Evolutionary conservation across 345 rosid species (phyloP), one percentile per base, ranked within the genome.

Genomic region (Hibiscus tridactylites): DNA sequence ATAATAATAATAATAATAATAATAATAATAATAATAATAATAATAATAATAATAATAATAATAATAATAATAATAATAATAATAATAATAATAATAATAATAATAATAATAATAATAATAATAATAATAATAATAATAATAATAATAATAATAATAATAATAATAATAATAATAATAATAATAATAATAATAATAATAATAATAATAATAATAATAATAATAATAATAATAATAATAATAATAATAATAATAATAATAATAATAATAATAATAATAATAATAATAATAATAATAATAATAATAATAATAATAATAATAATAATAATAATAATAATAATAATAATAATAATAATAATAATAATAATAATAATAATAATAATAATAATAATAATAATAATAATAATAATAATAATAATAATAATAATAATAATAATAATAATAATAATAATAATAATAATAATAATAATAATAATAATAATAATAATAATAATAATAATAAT

Each of bases 111-210:
- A 79, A 33, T 21, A 21, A 21, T 21, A 21, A 21, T 21, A 21
- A 21, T 21, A 21, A 21, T 21, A 21, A 21, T 21, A 0, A 21
- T 21, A 21, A 21, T 21, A 21, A 21, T 21, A 21, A 21, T 21
- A 21, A 21, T 21, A 21, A 21, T 21, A 21, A 21, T 21, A 21
- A 21, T 21, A 21, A 21, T 21, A n/a, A n/a, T 52, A 16, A 75
- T 67, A 59, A 61, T 54, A 78, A 72, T 3, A 26, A 59, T 0
- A 33, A 50, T 79, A 71, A 76, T 17, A 79, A 33, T 21, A 21
- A 21, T 21, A 21, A 21, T 21, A 21, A 21, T 21, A 21, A 21
- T 21, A 21, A 21, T 21, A 0, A 21, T 21, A 21, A 21, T 21
- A 21, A 21, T 21, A 21, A 21, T 21, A 21, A 21, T 21, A 21